A percentile compares a stretch with the other conserved stretches of the same genome.
phyloP scores from a whole-genome alignment of 2,329 filamentous ascomycete species.

The Sporothrix pallida region DNA sequence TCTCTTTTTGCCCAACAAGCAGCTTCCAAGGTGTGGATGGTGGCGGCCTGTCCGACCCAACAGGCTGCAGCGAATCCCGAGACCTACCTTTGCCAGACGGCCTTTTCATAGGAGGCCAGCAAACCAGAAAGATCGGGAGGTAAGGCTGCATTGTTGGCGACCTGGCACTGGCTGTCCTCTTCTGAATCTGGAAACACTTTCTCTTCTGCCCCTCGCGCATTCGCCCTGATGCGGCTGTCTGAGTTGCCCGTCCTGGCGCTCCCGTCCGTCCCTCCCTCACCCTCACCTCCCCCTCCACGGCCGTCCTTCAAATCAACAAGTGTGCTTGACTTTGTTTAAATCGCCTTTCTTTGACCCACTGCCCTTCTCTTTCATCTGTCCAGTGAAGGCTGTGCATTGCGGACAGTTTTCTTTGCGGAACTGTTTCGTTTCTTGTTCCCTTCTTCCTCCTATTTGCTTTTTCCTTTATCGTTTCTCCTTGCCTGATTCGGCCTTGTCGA shows the following conservation, averaged over 20 bases:
- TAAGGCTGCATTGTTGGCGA: conserved; percentile 26
- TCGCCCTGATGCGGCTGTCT: conserved; percentile 4
- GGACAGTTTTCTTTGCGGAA: not conserved
- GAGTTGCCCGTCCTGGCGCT: not conserved
- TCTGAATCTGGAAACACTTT: not conserved
- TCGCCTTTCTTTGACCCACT: conserved; percentile 5
- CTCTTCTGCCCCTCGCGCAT: not conserved
- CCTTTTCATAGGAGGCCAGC: not conserved
- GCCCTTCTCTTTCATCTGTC: not conserved
- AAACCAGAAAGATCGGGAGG: not conserved
- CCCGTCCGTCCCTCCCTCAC: conserved; percentile 4
- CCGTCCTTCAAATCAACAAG: not conserved
- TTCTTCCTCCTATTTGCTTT: not conserved
- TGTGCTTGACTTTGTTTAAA: not conserved
- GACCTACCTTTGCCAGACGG: not conserved
- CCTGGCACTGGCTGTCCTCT: not conserved
- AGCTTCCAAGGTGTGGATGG: not conserved
- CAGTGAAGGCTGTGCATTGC: conserved; percentile 24
- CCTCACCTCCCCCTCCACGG: not conserved
- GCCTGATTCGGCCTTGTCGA: not conserved
- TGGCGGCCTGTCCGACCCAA: conserved; percentile 24
- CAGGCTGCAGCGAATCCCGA: conserved; percentile 18
- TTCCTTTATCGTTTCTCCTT: not conserved
- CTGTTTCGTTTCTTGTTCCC: conserved; percentile 21
- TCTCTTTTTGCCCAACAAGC: conserved; percentile 1